Evolutionary conservation across 345 rosid genomes (phyloP).

Genomic region (Melaleuca quinquenervia): DNA sequence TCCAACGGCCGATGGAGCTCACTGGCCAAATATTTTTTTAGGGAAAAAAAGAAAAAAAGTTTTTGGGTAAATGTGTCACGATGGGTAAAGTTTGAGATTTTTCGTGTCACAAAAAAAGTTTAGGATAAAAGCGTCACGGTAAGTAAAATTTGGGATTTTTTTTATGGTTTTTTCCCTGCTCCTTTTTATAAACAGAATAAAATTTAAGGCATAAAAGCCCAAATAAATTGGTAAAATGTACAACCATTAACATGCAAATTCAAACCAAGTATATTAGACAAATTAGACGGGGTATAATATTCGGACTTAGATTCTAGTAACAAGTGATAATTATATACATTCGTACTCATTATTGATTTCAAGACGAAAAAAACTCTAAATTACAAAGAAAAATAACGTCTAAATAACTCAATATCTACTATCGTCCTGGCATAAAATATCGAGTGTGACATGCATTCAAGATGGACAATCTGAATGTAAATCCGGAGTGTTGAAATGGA

Average conservation of each 20-base stretch:
- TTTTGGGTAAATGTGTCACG: no score
- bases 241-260: neutral
- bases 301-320: neutral
- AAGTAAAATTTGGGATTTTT: no score
- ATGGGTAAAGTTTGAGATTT: no score
- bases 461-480: neutral
- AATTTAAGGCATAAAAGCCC: neutral
- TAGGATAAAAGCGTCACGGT: no score
- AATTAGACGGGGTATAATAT: neutral
- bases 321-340: neutral
- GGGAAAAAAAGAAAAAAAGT: no score
- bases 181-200: neutral
- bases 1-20: no score
- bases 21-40: no score
- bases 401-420: neutral
- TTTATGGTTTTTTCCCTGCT: no score
- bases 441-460: neutral
- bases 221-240: neutral
- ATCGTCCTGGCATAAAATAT: neutral
- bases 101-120: no score
- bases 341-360: neutral
- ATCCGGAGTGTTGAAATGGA: neutral
- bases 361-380: neutral
- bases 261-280: neutral
- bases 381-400: neutral